phyloP scores from a whole-genome alignment of 306 rosid genomes.

The Acacia melanoxylon region DNA sequence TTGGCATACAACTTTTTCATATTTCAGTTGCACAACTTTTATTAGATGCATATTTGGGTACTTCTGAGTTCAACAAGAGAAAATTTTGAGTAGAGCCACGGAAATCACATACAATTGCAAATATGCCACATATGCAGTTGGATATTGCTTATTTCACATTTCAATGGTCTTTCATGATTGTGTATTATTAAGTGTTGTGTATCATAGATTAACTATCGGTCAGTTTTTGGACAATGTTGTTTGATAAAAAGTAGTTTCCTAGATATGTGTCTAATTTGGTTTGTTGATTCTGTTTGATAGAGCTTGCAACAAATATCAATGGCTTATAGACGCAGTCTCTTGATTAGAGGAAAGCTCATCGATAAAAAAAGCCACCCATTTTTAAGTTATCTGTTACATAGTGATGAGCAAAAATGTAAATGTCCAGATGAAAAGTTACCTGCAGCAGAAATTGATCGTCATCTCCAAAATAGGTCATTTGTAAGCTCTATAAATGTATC shows the following conservation, averaged over 20 bases:
- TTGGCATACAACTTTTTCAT: neutral
- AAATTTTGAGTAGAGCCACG: neutral
- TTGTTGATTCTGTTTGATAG: conserved; percentile 20
- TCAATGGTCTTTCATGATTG: neutral
- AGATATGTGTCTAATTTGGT: conserved; percentile 2
- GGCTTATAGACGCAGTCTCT: conserved; percentile 82
- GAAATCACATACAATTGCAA: neutral
- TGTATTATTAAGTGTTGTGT: neutral
- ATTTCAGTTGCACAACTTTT: neutral
- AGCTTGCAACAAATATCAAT: conserved; percentile 39
- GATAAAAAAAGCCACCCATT: conserved; percentile 68
- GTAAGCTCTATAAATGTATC: conserved; percentile 44
- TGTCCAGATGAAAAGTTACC: conserved; percentile 35
- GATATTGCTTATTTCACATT: no score
- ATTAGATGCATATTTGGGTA: neutral
- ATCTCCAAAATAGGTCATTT: conserved; percentile 55
- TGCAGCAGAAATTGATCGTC: conserved; percentile 35
- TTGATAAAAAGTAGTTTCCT: neutral
- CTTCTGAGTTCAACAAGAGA: neutral
- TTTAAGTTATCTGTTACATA: conserved; percentile 47
- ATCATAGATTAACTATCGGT: neutral
- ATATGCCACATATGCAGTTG: no score
- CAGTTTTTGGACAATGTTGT: neutral
- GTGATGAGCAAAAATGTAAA: conserved; percentile 39
- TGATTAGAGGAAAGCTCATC: conserved; percentile 47